These are phyloP conservation scores for Microascus cirrosus DNA, from an alignment of 2,329 filamentous ascomycete species.

Conservation along the genomic window DNA sequence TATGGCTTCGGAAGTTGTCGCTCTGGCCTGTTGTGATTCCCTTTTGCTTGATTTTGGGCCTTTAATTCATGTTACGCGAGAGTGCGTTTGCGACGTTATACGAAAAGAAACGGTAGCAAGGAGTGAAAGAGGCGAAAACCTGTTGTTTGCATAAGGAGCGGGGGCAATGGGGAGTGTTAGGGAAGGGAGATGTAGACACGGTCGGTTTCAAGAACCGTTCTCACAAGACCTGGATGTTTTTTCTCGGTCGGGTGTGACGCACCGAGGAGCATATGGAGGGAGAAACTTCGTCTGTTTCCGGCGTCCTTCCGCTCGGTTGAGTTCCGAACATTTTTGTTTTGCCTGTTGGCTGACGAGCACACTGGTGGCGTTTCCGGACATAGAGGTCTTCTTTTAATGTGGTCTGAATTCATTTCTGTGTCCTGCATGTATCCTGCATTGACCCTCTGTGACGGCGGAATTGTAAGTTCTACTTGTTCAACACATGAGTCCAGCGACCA, in stretches of 20 bases:
- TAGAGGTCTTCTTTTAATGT: background rate
- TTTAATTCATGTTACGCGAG: background rate
- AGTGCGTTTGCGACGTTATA: background rate
- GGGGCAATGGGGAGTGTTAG: background rate
- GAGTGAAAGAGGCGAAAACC: background rate
- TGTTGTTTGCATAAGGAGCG: background rate
- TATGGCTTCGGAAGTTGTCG: background rate
- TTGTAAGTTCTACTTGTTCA: background rate
- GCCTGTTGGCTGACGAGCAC: conserved; percentile 1
- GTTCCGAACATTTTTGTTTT: background rate
- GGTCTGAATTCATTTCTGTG: background rate
- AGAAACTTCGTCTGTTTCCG: background rate
- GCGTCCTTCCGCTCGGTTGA: background rate
- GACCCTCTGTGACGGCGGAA: background rate
- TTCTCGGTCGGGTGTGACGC: background rate
- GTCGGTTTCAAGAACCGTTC: background rate
- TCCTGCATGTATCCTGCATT: background rate
- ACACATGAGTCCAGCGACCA: background rate
- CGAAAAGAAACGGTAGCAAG: background rate
- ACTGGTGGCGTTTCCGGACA: conserved; percentile 3
- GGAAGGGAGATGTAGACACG: background rate
- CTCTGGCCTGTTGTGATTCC: background rate
- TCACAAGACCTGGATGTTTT: background rate
- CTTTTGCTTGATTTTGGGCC: background rate
- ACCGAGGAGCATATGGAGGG: no score